Evolutionary conservation across 139 green algal species (phyloP), one percentile per base, ranked within the genome.

Genomic region (Astrephomene gubernaculifera): DNA sequence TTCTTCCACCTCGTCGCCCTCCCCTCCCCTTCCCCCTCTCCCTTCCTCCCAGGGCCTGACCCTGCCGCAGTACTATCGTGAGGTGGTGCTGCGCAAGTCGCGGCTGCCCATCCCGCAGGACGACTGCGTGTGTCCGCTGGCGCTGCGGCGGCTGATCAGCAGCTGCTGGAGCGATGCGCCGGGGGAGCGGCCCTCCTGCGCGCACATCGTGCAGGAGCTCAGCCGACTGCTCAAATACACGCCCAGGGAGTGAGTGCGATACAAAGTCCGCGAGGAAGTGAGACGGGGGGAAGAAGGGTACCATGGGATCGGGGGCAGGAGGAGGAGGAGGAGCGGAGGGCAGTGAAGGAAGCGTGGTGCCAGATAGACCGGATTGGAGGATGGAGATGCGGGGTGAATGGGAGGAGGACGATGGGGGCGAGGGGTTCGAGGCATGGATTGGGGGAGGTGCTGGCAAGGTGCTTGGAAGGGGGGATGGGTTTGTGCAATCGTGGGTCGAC

Each of bases 121-220:
- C 29, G 82, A 87, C 41, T 44, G 64, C 21, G 61, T 82, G 25
- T 87, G 82, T 45, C 82, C 82, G 5, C 41, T 82, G 54, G 82
- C 82, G 27, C 63, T 82, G 60, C 82, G 82, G 44, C 60, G 44
- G 3, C 71, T 87, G 9, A 87, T 87, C 63, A 60, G 61, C 41
- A 69, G 35, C 44, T 87, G 71, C 57, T 87, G 79, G 79, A 9
- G 0, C 43, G 79, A 85, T 17, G 19, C 65, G 8, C 79, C 79
- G 4, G 43, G 67, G n/a, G 79, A 85, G 6, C 43, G 79, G 2
- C 79, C 79, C 33, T 39, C 44, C 5, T 85, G 79, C 64, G 79
- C 6, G 10, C 79, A 85, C 33, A 85, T 85, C 31, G 64, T 85
- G 31, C 8, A 4, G 0, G 64, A 75, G 79, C 64, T 85, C 3